Evolutionary conservation across 805 yeast genomes (phyloP).

Genomic region (Starmerella floricola): DNA sequence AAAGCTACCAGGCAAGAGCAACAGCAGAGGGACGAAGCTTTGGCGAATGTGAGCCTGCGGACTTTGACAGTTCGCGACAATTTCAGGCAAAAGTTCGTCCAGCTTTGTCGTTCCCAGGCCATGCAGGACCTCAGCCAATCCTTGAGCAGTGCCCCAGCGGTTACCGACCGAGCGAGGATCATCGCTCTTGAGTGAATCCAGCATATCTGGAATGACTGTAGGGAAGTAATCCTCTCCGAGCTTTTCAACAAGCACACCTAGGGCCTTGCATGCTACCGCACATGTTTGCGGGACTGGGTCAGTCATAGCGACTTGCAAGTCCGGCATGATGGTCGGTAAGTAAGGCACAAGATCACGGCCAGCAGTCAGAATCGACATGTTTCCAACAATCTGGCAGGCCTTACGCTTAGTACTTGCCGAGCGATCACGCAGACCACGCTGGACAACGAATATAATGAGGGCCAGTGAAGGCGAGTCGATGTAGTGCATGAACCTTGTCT

Average conservation of each 20-base stretch:
- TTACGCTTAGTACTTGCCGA: constrained; percentile 86
- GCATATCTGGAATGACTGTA: constrained; percentile 65
- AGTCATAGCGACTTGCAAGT: constrained; percentile 87
- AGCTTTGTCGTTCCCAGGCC: constrained; percentile 81
- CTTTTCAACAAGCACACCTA: constrained; percentile 91
- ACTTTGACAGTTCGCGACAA: constrained; percentile 58
- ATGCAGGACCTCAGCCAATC: constrained; percentile 80
- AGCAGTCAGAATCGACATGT: constrained; percentile 93
- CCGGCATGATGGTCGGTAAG: constrained; percentile 60
- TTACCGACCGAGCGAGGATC: constrained; percentile 78
- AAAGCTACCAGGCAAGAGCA: constrained; percentile 88
- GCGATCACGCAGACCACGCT: constrained; percentile 89
- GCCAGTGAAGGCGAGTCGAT: constrained; percentile 98
- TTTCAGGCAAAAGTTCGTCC: constrained; percentile 76
- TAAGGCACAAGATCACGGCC: constrained; percentile 76
- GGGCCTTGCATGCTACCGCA: constrained; percentile 93
- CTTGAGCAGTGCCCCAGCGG: constrained; percentile 94
- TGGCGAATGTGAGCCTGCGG: constrained; percentile 67
- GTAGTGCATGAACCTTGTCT: constrained; percentile 91
- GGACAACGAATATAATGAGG: constrained; percentile 82
- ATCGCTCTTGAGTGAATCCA: constrained; percentile 46
- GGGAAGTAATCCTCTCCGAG: constrained; percentile 96
- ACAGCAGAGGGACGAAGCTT: constrained; percentile 79
- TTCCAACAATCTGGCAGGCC: constrained; percentile 96
- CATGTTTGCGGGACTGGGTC: constrained; percentile 97